Conservation (phyloP, 306 rosid species). For the Delonix regia region DNA sequence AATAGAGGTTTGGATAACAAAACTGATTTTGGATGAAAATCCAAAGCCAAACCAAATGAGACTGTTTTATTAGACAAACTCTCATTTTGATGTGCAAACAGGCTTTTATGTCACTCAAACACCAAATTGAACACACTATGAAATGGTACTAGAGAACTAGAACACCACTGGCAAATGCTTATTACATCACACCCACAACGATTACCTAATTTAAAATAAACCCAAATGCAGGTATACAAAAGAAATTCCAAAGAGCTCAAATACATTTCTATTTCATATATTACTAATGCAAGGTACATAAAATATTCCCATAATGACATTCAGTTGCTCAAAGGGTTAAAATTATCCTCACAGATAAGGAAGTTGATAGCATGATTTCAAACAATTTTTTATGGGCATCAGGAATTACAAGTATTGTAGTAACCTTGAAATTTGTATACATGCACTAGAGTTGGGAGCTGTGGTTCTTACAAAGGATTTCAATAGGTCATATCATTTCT, state of each 20-base stretch:
- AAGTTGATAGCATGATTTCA: background rate
- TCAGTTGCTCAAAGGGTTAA: background rate
- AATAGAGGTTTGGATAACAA: no score
- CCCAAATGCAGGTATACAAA: no score
- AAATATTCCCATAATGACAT: background rate
- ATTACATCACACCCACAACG: no score
- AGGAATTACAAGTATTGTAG: background rate
- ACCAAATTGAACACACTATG: no score
- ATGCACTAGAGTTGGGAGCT: background rate
- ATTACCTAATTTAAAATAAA: no score
- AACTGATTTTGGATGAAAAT: no score
- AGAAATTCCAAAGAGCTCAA: background rate
- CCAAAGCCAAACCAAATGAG: no score
- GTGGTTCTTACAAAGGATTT: background rate
- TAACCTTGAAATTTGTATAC: background rate
- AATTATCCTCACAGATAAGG: background rate
- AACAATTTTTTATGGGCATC: background rate
- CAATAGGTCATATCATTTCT: background rate
- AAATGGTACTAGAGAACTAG: no score
- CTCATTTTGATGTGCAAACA: no score
- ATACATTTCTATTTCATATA: background rate
- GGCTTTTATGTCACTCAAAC: no score
- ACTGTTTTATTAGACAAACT: no score
- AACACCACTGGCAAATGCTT: no score
- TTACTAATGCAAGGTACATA: background rate